Percentiles rank a stretch among this genome's conserved stretches.
These are phyloP conservation scores for Diaporthe sp. DNA, from an alignment of 2,329 filamentous ascomycete genomes.

Conservation along the genomic window DNA sequence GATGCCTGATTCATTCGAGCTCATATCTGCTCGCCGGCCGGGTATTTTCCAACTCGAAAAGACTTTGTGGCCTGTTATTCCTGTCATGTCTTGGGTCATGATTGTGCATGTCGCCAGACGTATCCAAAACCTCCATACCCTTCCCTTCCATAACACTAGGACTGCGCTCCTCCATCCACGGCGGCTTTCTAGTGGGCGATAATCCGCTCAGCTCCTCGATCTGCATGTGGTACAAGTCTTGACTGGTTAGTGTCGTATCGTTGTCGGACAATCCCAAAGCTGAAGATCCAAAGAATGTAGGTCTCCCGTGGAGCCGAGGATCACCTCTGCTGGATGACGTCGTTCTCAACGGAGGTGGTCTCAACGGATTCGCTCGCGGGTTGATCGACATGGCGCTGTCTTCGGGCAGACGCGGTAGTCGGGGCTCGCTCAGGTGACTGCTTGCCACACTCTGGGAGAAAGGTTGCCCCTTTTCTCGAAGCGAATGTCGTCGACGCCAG, in stretches of 20 bases:
- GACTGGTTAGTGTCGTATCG: background rate
- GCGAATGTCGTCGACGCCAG: background rate
- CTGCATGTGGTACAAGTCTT: slow-evolving; percentile 14
- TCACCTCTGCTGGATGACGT: background rate
- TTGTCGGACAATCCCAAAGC: background rate
- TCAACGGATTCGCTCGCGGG: slow-evolving; percentile 6
- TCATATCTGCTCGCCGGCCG: slow-evolving; percentile 19
- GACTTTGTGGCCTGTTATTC: background rate
- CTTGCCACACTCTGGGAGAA: slow-evolving; percentile 23
- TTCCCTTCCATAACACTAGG: slow-evolving; percentile 23
- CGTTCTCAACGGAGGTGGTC: slow-evolving; percentile 1
- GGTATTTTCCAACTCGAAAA: slow-evolving; percentile 21
- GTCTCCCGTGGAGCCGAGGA: background rate
- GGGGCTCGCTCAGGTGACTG: slow-evolving; percentile 27
- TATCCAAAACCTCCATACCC: background rate
- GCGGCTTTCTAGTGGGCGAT: background rate
- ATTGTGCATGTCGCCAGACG: background rate
- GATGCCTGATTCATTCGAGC: background rate
- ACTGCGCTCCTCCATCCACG: slow-evolving; percentile 23
- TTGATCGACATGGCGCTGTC: slow-evolving; percentile 24
- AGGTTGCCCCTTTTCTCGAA: background rate
- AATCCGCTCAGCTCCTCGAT: slow-evolving; percentile 1
- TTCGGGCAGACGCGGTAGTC: background rate
- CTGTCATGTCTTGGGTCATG: background rate
- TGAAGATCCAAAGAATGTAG: background rate